Base-by-base conservation (phyloP, 164 flowering plant species). In the Vitis rupestris region DNA sequence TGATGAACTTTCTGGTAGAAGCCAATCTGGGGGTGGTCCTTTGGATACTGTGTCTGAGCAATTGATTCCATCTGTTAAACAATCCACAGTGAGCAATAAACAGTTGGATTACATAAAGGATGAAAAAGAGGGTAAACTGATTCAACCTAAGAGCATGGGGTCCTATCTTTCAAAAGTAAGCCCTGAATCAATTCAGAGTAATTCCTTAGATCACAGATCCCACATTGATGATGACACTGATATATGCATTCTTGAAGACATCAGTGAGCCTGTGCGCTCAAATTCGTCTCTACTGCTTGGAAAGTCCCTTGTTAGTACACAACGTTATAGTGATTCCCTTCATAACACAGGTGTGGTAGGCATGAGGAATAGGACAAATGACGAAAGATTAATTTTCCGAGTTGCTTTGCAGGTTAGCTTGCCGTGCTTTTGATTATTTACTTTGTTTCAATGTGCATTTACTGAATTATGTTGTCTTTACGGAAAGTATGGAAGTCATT, bases 201-300 rank as follows among this genome's bases (percentile, higher is more conserved):
- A 74, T 72, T 69, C 66, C 10, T 72, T 74, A 15, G 74, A 69
- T 70, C 59, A 67, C 63, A 76, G 49, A 49, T 67, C 78, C 8
- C 68, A 57, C 73, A 72, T 74, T 66, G 89, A 79, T 60, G 80
- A 81, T 77, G 93, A 89, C 50, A 60, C 80, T 74, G 94, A 92
- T 80, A 23, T 92, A 56, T 86, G 86, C 66, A 88, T 90, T 62
- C 80, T 90, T 73, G 93, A 92, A 77, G 87, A 88, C 65, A 78
- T 84, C 50, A 84, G 91, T 78, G 78, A 74, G 55, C 88, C 91
- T 66, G 75, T 85, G 23, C 74, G 67, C 23, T 47, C 71, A 68
- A 75, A 64, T 63, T 70, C 72, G 14, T 54, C 74, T 50, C 37
- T 50, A 19, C 58, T 61, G 62, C 73, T 65, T 61, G 69, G 64